phyloP scores from a whole-genome alignment of 371 early-diverging fungal genomes.

The Phascolomyces articulosus region DNA sequence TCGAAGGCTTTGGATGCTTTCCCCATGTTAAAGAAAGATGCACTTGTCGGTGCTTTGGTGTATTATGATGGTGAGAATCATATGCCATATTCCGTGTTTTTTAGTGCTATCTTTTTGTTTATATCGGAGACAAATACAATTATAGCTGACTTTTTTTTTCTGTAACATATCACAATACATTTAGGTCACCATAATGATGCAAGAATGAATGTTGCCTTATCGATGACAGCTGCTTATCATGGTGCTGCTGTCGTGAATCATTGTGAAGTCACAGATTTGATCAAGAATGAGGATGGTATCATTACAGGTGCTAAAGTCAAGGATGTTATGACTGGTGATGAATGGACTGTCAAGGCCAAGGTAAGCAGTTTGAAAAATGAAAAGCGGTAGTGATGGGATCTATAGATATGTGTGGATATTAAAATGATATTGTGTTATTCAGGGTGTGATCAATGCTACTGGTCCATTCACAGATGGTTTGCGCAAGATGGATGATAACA shows the following conservation, averaged over 20 bases:
- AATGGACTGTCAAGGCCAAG: slow-evolving; percentile 89
- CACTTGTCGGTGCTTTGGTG: slow-evolving; percentile 93
- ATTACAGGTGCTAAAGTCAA: slow-evolving; percentile 84
- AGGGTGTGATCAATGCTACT: slow-evolving; percentile 88
- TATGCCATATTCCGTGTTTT: background rate
- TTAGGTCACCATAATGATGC: slow-evolving; percentile 97
- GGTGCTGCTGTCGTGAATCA: slow-evolving; percentile 98
- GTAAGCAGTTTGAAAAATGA: slow-evolving; percentile 27
- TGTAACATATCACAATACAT: background rate
- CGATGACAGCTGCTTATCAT: slow-evolving; percentile 91
- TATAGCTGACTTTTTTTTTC: slow-evolving; percentile 6
- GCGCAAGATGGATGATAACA: slow-evolving; percentile 85
- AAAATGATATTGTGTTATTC: background rate
- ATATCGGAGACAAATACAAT: background rate
- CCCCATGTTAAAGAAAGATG: slow-evolving; percentile 93
- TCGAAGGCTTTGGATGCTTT: slow-evolving; percentile 91
- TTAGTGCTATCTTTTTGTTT: background rate
- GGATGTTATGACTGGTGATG: slow-evolving; percentile 91
- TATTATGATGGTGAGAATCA: slow-evolving; percentile 91
- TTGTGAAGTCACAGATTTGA: slow-evolving; percentile 84
- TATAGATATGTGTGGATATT: no score
- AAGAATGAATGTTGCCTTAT: slow-evolving; percentile 96
- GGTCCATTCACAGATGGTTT: slow-evolving; percentile 83
- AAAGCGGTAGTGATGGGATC: background rate
- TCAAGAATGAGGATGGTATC: slow-evolving; percentile 70